These are phyloP conservation scores for Penicillium thymicola DNA, from an alignment of 2,329 filamentous ascomycete species.

Conservation along the genomic window DNA sequence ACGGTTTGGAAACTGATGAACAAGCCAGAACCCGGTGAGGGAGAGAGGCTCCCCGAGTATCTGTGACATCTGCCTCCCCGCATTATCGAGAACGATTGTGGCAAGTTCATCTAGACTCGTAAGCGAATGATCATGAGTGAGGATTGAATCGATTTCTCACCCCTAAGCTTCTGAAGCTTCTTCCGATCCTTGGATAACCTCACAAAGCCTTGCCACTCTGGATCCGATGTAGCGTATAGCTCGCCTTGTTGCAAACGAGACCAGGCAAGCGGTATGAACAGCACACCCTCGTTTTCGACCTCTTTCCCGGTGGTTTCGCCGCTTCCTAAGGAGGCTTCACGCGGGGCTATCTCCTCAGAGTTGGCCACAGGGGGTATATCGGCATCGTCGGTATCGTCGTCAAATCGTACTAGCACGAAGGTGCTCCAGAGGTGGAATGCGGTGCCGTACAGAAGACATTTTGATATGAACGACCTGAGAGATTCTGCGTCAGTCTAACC, in stretches of 20 bases:
- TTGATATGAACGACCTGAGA: slow-evolving; percentile 29
- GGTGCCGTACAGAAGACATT: slow-evolving; percentile 30
- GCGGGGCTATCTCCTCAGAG: background rate
- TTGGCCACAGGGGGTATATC: slow-evolving; percentile 13
- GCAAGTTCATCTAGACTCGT: slow-evolving; percentile 47
- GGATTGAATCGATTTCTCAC: slow-evolving; percentile 24
- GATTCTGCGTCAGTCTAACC: background rate
- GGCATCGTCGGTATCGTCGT: slow-evolving; percentile 23
- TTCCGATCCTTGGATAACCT: slow-evolving; percentile 55
- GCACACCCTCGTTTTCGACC: slow-evolving; percentile 43
- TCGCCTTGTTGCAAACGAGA: slow-evolving; percentile 35
- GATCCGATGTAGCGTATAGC: slow-evolving; percentile 45
- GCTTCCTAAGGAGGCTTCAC: background rate
- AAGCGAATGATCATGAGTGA: slow-evolving; percentile 1
- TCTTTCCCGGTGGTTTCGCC: slow-evolving; percentile 9
- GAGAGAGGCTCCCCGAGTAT: slow-evolving; percentile 50
- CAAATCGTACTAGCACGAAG: slow-evolving; percentile 31
- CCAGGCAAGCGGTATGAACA: slow-evolving; percentile 62
- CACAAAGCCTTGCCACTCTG: slow-evolving; percentile 62
- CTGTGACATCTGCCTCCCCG: slow-evolving; percentile 43
- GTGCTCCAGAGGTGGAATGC: slow-evolving; percentile 35
- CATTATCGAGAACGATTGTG: slow-evolving; percentile 42
- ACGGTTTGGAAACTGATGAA: slow-evolving; percentile 57
- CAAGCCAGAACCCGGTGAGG: slow-evolving; percentile 56
- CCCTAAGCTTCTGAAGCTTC: slow-evolving; percentile 48